These are phyloP conservation scores for Mycena belliarum DNA, from an alignment of 768 basidiomycete species.

Conservation along the genomic window DNA sequence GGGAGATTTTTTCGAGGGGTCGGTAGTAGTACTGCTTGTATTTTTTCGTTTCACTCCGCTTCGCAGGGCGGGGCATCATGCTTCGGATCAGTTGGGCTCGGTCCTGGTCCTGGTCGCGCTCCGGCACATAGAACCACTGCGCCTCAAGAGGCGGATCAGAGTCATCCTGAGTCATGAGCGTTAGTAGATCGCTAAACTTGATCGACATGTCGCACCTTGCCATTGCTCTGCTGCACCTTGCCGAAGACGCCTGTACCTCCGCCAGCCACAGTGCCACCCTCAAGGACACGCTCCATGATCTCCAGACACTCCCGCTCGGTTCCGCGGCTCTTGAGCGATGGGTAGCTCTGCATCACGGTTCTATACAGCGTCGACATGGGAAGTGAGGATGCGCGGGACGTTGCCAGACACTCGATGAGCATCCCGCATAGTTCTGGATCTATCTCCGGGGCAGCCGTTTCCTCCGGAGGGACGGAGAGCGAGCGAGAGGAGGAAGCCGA, in stretches of 20 bases:
- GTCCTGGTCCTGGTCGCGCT: conserved; percentile 68
- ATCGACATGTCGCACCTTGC: conserved; percentile 47
- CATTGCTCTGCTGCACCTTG: conserved; percentile 68
- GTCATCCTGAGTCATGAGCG: conserved; percentile 40
- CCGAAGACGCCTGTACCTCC: conserved; percentile 65
- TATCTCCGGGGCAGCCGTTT: conserved; percentile 23
- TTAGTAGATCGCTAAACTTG: too few species aligned
- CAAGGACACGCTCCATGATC: conserved; percentile 52
- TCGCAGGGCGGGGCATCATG: conserved; percentile 76
- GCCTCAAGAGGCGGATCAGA: conserved; percentile 53
- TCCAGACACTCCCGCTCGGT: conserved; percentile 49
- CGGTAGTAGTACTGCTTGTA: conserved; percentile 85
- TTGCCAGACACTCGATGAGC: conserved; percentile 70
- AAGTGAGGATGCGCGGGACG: conserved; percentile 70
- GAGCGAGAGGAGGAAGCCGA: conserved; percentile 3
- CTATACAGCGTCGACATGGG: conserved; percentile 55
- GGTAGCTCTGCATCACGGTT: conserved; percentile 53
- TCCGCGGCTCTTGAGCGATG: conserved; percentile 45
- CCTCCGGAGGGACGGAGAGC: conserved; percentile 2
- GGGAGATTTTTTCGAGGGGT: conserved; percentile 68
- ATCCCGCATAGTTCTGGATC: conserved; percentile 59
- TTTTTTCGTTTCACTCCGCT: conserved; percentile 77
- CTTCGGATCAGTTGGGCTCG: conserved; percentile 65
- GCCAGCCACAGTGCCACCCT: conserved; percentile 40
- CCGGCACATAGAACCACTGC: conserved; percentile 79